These are phyloP conservation scores for Epichloe coenophiala DNA, from an alignment of 2,329 filamentous ascomycete species.

Conservation along the genomic window DNA sequence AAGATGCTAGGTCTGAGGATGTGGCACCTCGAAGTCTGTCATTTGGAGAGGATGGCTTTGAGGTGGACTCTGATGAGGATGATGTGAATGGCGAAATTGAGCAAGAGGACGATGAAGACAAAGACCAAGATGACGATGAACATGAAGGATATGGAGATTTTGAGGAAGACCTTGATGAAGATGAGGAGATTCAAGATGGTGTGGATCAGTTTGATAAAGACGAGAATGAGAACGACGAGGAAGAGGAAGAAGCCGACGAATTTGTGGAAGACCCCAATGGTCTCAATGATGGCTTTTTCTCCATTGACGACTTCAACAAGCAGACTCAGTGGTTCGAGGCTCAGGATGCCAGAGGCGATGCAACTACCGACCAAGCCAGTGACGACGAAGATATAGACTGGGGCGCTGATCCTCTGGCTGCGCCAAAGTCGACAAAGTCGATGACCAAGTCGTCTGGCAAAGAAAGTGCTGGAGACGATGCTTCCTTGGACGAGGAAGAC, in stretches of 20 bases:
- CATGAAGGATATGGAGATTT: slow-evolving; percentile 19
- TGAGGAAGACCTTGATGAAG: slow-evolving; percentile 11
- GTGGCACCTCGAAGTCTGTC: slow-evolving; percentile 13
- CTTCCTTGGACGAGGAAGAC: neutral
- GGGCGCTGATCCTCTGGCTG: slow-evolving; percentile 59
- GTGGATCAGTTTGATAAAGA: slow-evolving; percentile 23
- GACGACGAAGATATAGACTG: slow-evolving; percentile 85
- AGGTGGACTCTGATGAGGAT: slow-evolving; percentile 16
- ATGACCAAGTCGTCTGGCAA: slow-evolving; percentile 16
- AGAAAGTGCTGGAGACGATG: slow-evolving; percentile 12
- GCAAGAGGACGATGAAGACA: slow-evolving; percentile 6
- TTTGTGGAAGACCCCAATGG: slow-evolving; percentile 54
- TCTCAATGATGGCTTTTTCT: slow-evolving; percentile 96
- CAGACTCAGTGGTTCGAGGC: slow-evolving; percentile 82
- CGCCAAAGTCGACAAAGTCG: slow-evolving; percentile 19
- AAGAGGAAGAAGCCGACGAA: slow-evolving; percentile 26
- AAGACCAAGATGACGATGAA: slow-evolving; percentile 14
- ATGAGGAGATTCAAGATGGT: slow-evolving; percentile 19
- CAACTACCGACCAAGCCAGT: slow-evolving; percentile 58
- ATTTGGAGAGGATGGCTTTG: slow-evolving; percentile 18
- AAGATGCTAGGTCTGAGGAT: slow-evolving; percentile 16
- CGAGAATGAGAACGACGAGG: slow-evolving; percentile 20
- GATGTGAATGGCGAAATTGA: slow-evolving; percentile 14
- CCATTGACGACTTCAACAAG: slow-evolving; percentile 93
- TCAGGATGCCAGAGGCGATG: slow-evolving; percentile 66